Evolutionary conservation across 2,329 filamentous ascomycete species (phyloP).

Genomic region (Ophidiomyces ophidiicola): DNA sequence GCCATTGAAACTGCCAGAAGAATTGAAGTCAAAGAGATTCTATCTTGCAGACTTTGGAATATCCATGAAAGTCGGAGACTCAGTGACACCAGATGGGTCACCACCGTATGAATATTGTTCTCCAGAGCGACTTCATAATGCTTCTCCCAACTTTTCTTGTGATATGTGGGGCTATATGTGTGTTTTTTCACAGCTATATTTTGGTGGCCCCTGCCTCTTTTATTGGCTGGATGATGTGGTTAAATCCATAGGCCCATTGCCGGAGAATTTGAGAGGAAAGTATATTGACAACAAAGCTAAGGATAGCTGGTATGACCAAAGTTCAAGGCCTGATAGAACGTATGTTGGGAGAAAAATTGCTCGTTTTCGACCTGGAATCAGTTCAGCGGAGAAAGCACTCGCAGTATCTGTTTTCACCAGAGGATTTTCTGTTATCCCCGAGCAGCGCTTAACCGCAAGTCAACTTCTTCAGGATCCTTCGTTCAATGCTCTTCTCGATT

Average conservation of each 20-base stretch:
- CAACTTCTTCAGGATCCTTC: slow-evolving; percentile 9
- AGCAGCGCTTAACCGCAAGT: slow-evolving; percentile 2
- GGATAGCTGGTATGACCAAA: slow-evolving; percentile 23
- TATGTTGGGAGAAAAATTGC: background rate
- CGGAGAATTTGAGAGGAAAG: slow-evolving; percentile 19
- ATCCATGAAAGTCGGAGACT: slow-evolving; percentile 18
- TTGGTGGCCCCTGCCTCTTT: slow-evolving; percentile 17
- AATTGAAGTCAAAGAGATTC: background rate
- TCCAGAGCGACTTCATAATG: slow-evolving; percentile 20
- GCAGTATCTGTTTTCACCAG: slow-evolving; percentile 3
- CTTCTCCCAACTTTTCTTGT: slow-evolving; percentile 19
- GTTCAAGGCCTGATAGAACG: too few relatives aligned
- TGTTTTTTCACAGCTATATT: slow-evolving; percentile 21
- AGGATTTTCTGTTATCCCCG: background rate
- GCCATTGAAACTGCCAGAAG: background rate
- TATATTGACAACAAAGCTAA: slow-evolving; percentile 12
- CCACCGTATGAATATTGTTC: slow-evolving; percentile 20
- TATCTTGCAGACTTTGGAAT: slow-evolving; percentile 19
- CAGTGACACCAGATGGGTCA: slow-evolving; percentile 10
- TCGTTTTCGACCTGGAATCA: background rate
- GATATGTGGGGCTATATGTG: slow-evolving; percentile 26
- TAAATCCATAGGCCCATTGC: slow-evolving; percentile 20
- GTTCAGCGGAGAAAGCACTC: background rate
- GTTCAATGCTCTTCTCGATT: slow-evolving; percentile 6
- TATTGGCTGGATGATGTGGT: slow-evolving; percentile 17